These are phyloP conservation scores for Tetrastigma voinierianum DNA, from an alignment of 164 flowering plant genomes.

Conservation along the genomic window DNA sequence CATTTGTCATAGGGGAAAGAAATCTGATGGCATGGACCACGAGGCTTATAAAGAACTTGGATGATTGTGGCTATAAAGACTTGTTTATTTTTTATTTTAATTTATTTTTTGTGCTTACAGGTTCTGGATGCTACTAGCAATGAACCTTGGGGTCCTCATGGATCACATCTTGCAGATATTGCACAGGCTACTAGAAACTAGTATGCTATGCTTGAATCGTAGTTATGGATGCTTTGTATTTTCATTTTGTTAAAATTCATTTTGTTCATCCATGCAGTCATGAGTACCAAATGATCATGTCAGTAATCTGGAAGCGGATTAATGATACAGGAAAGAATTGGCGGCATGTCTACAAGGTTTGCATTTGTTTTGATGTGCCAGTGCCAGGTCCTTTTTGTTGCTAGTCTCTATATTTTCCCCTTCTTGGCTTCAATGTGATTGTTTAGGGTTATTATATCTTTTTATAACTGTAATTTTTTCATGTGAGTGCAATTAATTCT, in stretches of 20 bases:
- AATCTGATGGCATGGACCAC: no score
- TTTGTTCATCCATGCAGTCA: slow-evolving; percentile 50
- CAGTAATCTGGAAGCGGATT: slow-evolving; percentile 85
- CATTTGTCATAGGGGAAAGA: no score
- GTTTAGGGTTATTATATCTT: neutral
- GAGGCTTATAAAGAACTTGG: no score
- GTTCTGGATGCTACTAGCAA: slow-evolving; percentile 99
- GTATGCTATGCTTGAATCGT: slow-evolving; percentile 38
- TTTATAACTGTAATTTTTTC: neutral
- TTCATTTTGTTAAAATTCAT: slow-evolving; percentile 7
- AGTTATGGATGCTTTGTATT: neutral
- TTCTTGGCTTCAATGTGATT: neutral
- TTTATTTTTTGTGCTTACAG: slow-evolving; percentile 35
- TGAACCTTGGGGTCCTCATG: slow-evolving; percentile 99
- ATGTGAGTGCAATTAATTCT: neutral
- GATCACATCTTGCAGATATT: slow-evolving; percentile 89
- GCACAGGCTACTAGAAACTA: slow-evolving; percentile 90
- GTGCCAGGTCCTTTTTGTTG: neutral
- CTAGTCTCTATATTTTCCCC: neutral
- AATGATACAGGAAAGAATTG: slow-evolving; percentile 98
- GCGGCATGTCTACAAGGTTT: slow-evolving; percentile 99
- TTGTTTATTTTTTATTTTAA: slow-evolving; percentile 1
- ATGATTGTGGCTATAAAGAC: no score
- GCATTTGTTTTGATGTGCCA: neutral
- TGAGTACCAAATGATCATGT: slow-evolving; percentile 96